phyloP scores from a whole-genome alignment of 495 filamentous ascomycete genomes.

The Hypoxylon fuscum region DNA sequence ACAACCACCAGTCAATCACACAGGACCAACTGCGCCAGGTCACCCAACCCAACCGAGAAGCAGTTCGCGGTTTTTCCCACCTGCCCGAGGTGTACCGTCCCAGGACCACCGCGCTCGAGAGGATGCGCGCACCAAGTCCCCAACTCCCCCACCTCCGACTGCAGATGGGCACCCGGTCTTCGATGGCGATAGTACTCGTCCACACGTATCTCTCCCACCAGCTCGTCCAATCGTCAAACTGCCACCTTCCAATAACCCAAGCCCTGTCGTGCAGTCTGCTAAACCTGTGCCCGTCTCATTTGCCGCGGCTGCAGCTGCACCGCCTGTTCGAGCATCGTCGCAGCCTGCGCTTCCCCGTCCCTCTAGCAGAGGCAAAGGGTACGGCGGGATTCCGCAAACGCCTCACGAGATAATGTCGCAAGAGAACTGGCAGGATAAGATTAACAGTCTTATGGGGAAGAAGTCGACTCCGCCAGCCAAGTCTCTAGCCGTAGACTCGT shows the following conservation, averaged over 20 bases:
- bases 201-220: slow-evolving; percentile 73
- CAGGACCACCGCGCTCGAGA: slow-evolving; percentile 19
- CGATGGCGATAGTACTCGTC: slow-evolving; percentile 68
- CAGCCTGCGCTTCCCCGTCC: slow-evolving; percentile 25
- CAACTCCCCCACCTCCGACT: slow-evolving; percentile 79
- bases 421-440: slow-evolving; percentile 74
- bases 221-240: slow-evolving; percentile 76
- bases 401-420: slow-evolving; percentile 43
- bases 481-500: slow-evolving; percentile 63
- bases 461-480: slow-evolving; percentile 67
- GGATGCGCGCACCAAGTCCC: slow-evolving; percentile 51
- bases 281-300: slow-evolving; percentile 61
- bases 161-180: slow-evolving; percentile 75
- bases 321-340: slow-evolving; percentile 5
- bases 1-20: slow-evolving; percentile 47
- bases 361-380: slow-evolving; percentile 35
- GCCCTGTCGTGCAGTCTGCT: slow-evolving; percentile 47
- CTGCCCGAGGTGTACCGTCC: slow-evolving; percentile 15
- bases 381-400: slow-evolving; percentile 36
- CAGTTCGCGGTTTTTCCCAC: slow-evolving; percentile 78
- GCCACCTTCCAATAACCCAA: slow-evolving; percentile 61
- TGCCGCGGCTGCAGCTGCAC: slow-evolving; percentile 56
- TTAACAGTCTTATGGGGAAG: slow-evolving; percentile 74
- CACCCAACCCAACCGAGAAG: slow-evolving; percentile 43
- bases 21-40: slow-evolving; percentile 47